phyloP scores from a whole-genome alignment of 805 yeast genomes.

The Ogataea allantospora region DNA sequence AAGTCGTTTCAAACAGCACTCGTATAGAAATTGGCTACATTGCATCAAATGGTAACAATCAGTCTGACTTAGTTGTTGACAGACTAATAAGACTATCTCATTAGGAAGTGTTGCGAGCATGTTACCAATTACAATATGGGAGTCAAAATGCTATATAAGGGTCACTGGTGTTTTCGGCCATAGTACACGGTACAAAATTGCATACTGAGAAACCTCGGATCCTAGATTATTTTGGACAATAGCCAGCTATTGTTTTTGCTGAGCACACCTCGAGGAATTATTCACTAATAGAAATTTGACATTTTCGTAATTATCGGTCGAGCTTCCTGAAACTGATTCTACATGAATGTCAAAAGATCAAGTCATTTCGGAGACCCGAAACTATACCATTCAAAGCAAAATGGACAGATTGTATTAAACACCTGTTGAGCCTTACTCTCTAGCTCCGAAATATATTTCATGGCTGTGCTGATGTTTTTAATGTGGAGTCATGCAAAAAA shows the following conservation, averaged over 20 bases:
- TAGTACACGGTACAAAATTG: no score
- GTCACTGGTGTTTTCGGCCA: conserved; percentile 9
- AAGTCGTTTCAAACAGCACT: conserved; percentile 15
- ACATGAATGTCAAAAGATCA: no score
- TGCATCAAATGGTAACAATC: conserved; percentile 28
- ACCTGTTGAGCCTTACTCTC: neutral
- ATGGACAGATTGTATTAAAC: no score
- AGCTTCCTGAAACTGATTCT: no score
- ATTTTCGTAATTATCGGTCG: conserved; percentile 19
- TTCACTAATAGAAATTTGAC: conserved; percentile 7
- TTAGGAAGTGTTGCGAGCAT: conserved; percentile 29
- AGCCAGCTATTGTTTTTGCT: conserved; percentile 1
- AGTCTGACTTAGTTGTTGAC: conserved; percentile 21
- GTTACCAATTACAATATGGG: no score
- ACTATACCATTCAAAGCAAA: no score
- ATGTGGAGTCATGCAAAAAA: conserved; percentile 1
- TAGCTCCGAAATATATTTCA: neutral
- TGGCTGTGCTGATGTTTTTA: neutral
- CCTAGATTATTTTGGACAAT: neutral
- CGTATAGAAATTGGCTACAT: conserved; percentile 15
- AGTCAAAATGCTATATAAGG: neutral
- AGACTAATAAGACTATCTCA: conserved; percentile 22
- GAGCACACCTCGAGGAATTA: neutral
- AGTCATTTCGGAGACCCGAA: no score
- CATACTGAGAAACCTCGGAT: neutral